phyloP scores from a whole-genome alignment of 140 eudicot genomes.

The Bidens hawaiensis region DNA sequence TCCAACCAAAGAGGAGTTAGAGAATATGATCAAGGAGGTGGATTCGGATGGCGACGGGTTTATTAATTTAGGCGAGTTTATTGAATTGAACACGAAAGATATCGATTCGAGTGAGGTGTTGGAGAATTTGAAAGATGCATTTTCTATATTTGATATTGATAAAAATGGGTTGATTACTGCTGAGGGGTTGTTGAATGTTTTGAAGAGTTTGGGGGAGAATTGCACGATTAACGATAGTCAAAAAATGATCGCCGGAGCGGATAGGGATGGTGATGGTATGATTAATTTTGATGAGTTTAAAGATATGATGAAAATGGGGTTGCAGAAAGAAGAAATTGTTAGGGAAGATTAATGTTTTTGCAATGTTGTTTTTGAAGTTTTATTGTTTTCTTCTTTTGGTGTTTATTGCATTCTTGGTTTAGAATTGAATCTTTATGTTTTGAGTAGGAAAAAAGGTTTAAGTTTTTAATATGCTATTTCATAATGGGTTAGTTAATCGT shows the following conservation, averaged over 20 bases:
- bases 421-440: too few species aligned
- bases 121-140: constrained; percentile 48
- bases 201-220: constrained; percentile 48
- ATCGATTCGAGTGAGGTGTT: constrained; percentile 31
- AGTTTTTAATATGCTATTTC: not conserved
- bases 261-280: constrained; percentile 41
- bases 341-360: constrained; percentile 1
- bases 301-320: constrained; percentile 57
- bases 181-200: constrained; percentile 40
- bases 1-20: constrained; percentile 34
- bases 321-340: constrained; percentile 7
- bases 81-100: constrained; percentile 5
- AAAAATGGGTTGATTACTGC: constrained; percentile 37
- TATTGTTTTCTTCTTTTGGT: not conserved
- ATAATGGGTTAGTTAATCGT: too few species aligned
- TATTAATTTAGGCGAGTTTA: constrained; percentile 25
- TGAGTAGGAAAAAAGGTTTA: not conserved
- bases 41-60: constrained; percentile 31
- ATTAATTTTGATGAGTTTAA: constrained; percentile 59
- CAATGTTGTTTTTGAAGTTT: not conserved
- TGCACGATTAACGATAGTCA: constrained; percentile 39
- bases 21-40: constrained; percentile 36
- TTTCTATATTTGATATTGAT: constrained; percentile 39
- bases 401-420: too few species aligned
- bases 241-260: constrained; percentile 51